Evolutionary conservation across 2,329 filamentous ascomycete genomes (phyloP), one percentile per base, ranked within the genome.

Genomic region (Trichoderma endophyticum): DNA sequence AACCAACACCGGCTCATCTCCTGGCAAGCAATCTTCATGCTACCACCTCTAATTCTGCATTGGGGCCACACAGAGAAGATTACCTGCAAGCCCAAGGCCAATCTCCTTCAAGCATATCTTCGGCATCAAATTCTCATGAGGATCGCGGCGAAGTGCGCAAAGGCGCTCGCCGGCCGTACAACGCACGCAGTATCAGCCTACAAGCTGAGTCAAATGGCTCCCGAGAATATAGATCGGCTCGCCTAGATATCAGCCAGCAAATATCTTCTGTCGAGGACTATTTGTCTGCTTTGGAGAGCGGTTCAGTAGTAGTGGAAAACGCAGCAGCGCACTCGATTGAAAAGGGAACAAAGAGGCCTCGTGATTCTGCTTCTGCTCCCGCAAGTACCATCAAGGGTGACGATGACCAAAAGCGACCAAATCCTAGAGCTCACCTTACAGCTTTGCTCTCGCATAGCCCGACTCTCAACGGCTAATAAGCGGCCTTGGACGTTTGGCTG

Each of bases 301-400:
- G 71, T 8, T 67, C 73, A 30, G 9, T 9, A 3, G 51, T 65
- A 21, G 71, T 71, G 34, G 30, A 21, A 7, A 61, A 51, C 21
- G 14, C 39, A 15, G 30, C 26, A 28, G 14, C 39, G n/a, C 48
- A 36, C 14, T 48, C 65, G 73, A 73, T 18, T 5, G 83, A 83
- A 11, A 83, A 81, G 54, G 79, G 81, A n/a, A 75, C 75, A 51
- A 89, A 87, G 75, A 82, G 87, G 39, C 77, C 79, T 70, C 82
- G 85, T 14, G 81, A 83, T 65, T 84, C 85, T 63, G 86, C 85
- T 0, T 84, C 85, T 8, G 81, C 80, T 3, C 83, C 85, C 43
- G 76, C 79, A n/a, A 85, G 83, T 73, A 82, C 77, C 9, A 82
- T 86, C 18, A 86, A 86, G 51, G 83, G 84, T 24, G 84, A 87